Percentiles rank a stretch among this genome's conserved stretches.
Evolutionary conservation across 352 stramenopile species (phyloP).

Genomic region (Globisporangium abappressorium): DNA sequence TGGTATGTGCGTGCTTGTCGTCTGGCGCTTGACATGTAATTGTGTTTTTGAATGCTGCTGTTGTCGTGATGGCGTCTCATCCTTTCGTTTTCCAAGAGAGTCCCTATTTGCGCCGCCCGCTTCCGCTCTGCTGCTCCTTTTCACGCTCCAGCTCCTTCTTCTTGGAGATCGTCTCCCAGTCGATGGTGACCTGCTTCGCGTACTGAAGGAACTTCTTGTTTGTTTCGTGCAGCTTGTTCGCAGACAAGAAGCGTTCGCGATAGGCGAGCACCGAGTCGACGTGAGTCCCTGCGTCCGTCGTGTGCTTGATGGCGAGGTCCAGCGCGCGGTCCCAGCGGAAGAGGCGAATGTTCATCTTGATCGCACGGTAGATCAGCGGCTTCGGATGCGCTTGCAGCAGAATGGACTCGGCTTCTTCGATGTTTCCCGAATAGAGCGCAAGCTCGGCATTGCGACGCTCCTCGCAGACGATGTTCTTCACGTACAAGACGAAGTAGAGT

Average conservation of each 20-base stretch:
- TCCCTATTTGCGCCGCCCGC: constrained; percentile 54
- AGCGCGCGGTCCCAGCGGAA: constrained; percentile 89
- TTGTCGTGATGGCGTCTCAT: neutral
- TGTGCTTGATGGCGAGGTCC: constrained; percentile 89
- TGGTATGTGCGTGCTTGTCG: constrained; percentile 24
- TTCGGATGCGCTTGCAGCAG: constrained; percentile 87
- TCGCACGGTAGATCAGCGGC: constrained; percentile 89
- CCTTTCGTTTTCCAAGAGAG: neutral
- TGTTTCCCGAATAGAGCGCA: constrained; percentile 74
- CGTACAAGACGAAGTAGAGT: constrained; percentile 90
- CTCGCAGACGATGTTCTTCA: constrained; percentile 81
- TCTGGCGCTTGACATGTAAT: constrained; percentile 16
- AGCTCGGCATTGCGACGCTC: constrained; percentile 88
- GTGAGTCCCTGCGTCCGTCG: constrained; percentile 75
- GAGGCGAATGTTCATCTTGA: constrained; percentile 92
- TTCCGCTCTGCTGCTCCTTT: constrained; percentile 53
- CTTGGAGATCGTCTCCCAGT: constrained; percentile 87
- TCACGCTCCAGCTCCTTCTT: constrained; percentile 90
- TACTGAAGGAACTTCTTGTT: constrained; percentile 89
- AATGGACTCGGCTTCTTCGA: constrained; percentile 92
- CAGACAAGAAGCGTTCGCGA: constrained; percentile 81
- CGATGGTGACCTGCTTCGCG: constrained; percentile 78
- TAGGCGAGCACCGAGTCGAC: constrained; percentile 91
- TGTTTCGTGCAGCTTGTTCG: constrained; percentile 85
- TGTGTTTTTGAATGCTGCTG: constrained; percentile 1